A percentile compares a stretch with the other conserved stretches of the same genome.
Conservation (phyloP, 2,329 filamentous ascomycete species). For the Coniella lustricola region DNA sequence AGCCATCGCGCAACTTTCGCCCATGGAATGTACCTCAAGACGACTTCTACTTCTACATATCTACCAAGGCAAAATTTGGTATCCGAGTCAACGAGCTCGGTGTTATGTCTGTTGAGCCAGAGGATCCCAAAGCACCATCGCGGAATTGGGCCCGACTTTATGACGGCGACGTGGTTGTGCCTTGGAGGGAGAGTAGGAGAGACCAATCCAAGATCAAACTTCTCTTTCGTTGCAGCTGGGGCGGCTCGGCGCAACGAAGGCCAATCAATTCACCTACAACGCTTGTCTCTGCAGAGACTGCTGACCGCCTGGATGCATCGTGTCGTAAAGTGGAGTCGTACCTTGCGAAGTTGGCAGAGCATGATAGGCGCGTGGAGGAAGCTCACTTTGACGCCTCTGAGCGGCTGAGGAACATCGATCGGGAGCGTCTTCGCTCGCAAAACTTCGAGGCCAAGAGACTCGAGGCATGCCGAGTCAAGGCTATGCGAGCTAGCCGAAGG, state of each 20-base stretch:
- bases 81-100: conserved; percentile 70
- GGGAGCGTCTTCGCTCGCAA: conserved; percentile 42
- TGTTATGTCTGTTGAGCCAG: conserved; percentile 50
- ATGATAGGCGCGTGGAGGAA: conserved; percentile 33
- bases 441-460: conserved; percentile 42
- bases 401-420: conserved; percentile 34
- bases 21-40: conserved; percentile 47
- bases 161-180: conserved; percentile 67
- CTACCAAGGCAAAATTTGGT: conserved; percentile 69
- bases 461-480: conserved; percentile 37
- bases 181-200: conserved; percentile 49
- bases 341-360: conserved; percentile 33
- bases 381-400: conserved; percentile 38
- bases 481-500: conserved; percentile 15
- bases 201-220: conserved; percentile 36
- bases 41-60: conserved; percentile 64
- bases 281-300: conserved; percentile 32
- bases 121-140: conserved; percentile 48
- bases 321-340: conserved; percentile 40
- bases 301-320: conserved; percentile 41
- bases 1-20: conserved; percentile 46
- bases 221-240: conserved; percentile 49
- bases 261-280: conserved; percentile 17
- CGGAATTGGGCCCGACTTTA: conserved; percentile 61
- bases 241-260: conserved; percentile 42